Evolutionary conservation across 2,329 filamentous ascomycete genomes (phyloP).

Genomic region (Fusarium sambucinum): DNA sequence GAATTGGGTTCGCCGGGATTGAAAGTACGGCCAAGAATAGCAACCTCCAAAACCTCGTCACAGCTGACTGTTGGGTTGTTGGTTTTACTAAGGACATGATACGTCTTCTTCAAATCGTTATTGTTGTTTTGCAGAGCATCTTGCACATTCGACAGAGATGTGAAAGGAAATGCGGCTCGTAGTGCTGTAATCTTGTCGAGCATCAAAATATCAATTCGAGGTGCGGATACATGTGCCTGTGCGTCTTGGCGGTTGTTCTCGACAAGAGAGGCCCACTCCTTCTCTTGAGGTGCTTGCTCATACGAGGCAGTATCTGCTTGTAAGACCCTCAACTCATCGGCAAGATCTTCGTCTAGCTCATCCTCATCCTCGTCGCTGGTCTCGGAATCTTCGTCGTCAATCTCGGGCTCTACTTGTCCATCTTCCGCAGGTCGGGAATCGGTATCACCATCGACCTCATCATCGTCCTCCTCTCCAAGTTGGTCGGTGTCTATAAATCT

Average conservation of each 20-base stretch:
- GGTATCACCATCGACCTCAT: slow-evolving; percentile 46
- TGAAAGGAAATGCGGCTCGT: slow-evolving; percentile 59
- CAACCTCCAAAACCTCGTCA: slow-evolving; percentile 51
- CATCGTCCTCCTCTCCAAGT: slow-evolving; percentile 26
- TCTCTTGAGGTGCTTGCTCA: slow-evolving; percentile 21
- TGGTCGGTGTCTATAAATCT: slow-evolving; percentile 42
- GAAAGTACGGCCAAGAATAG: slow-evolving; percentile 34
- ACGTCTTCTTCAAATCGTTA: slow-evolving; percentile 55
- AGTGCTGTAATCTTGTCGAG: slow-evolving; percentile 54
- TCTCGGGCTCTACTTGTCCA: not conserved
- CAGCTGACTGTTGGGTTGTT: slow-evolving; percentile 52
- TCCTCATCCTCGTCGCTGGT: slow-evolving; percentile 19
- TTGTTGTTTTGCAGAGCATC: slow-evolving; percentile 51
- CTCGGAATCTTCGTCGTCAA: slow-evolving; percentile 33
- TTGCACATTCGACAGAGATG: slow-evolving; percentile 53
- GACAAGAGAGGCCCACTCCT: slow-evolving; percentile 14
- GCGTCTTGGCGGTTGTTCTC: not conserved
- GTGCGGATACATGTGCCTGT: not conserved
- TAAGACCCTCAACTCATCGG: slow-evolving; percentile 40
- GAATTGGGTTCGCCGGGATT: not conserved
- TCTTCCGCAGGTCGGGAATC: slow-evolving; percentile 41
- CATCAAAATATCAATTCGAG: slow-evolving; percentile 32
- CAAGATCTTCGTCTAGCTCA: slow-evolving; percentile 31
- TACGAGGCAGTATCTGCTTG: slow-evolving; percentile 40
- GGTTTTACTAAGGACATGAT: slow-evolving; percentile 51